Conservation (phyloP, 1,139 yeast genomes). For the Kodamaea anthophila region DNA sequence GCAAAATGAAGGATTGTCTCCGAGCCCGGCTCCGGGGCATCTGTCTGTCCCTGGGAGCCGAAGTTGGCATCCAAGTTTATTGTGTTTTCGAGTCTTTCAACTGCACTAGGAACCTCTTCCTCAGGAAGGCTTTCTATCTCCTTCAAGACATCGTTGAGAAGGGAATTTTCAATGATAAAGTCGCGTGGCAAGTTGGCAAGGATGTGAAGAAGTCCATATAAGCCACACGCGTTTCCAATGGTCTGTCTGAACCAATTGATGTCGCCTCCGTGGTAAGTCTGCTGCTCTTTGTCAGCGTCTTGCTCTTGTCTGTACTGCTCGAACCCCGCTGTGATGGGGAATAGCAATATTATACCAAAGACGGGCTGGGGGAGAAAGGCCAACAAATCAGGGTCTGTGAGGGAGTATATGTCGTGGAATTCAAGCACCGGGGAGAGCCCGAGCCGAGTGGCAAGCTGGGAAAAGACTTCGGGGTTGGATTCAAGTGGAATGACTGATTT, state of each 20-base stretch:
- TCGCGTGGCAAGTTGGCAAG: conserved; percentile 56
- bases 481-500: conserved; percentile 72
- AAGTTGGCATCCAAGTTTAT: conserved; percentile 49
- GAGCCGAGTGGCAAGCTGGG: conserved; percentile 57
- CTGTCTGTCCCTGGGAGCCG: conserved; percentile 70
- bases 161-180: conserved; percentile 31
- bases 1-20: conserved; percentile 74
- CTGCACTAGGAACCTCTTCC: conserved; percentile 37
- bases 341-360: conserved; percentile 65
- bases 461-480: conserved; percentile 82
- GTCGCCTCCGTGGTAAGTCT: conserved; percentile 6
- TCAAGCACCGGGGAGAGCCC: conserved; percentile 60
- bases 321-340: conserved; percentile 66
- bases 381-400: conserved; percentile 72
- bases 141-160: conserved; percentile 20
- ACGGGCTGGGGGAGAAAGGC: conserved; percentile 80
- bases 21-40: conserved; percentile 66
- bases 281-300: conserved; percentile 21
- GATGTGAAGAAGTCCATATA: conserved; percentile 79
- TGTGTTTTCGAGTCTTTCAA: conserved; percentile 47
- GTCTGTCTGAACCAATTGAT: conserved; percentile 77
- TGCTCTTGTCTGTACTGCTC: conserved; percentile 41
- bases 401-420: conserved; percentile 78
- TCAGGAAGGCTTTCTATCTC: conserved; percentile 12
- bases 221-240: conserved; percentile 87